These are phyloP conservation scores for Dentipellis sp. DNA, from an alignment of 768 basidiomycete species.

Conservation along the genomic window DNA sequence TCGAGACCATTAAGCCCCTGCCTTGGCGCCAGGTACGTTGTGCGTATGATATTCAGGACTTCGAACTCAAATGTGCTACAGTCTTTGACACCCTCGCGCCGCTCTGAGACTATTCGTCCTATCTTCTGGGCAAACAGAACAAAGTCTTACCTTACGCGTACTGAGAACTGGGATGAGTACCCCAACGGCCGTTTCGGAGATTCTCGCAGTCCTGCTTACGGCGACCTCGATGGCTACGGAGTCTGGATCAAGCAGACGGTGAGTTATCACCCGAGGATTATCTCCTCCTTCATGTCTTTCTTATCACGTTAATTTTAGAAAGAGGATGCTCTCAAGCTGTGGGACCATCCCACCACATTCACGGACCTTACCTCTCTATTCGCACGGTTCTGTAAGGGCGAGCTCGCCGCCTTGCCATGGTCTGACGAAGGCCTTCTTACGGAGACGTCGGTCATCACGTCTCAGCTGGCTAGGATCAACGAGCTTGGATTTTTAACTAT, in stretches of 20 bases:
- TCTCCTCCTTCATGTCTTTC: background rate
- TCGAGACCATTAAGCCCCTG: slow-evolving; percentile 89
- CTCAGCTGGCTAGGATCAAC: slow-evolving; percentile 78
- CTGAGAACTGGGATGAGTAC: slow-evolving; percentile 99
- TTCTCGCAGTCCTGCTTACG: slow-evolving; percentile 94
- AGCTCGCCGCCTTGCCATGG: slow-evolving; percentile 84
- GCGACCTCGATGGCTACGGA: slow-evolving; percentile 95
- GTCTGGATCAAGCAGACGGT: slow-evolving; percentile 88
- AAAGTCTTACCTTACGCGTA: slow-evolving; percentile 90
- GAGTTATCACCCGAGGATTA: slow-evolving; percentile 13
- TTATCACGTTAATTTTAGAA: slow-evolving; percentile 38
- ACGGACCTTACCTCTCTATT: slow-evolving; percentile 70
- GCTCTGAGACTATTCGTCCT: slow-evolving; percentile 88
- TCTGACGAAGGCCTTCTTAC: slow-evolving; percentile 80
- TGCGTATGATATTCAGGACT: background rate
- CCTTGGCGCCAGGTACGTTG: slow-evolving; percentile 87
- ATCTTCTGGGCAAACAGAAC: slow-evolving; percentile 99
- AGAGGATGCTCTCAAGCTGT: slow-evolving; percentile 78
- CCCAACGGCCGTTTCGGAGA: slow-evolving; percentile 99
- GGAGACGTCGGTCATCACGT: slow-evolving; percentile 77
- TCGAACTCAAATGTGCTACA: slow-evolving; percentile 22
- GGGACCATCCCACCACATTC: slow-evolving; percentile 70
- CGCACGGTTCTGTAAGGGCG: slow-evolving; percentile 67
- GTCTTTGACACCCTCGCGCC: slow-evolving; percentile 88
- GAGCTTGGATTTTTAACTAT: slow-evolving; percentile 90